A percentile compares a stretch with the other conserved stretches of the same genome.
Conservation (phyloP, 495 filamentous ascomycete genomes). For the Neurospora discreta region DNA sequence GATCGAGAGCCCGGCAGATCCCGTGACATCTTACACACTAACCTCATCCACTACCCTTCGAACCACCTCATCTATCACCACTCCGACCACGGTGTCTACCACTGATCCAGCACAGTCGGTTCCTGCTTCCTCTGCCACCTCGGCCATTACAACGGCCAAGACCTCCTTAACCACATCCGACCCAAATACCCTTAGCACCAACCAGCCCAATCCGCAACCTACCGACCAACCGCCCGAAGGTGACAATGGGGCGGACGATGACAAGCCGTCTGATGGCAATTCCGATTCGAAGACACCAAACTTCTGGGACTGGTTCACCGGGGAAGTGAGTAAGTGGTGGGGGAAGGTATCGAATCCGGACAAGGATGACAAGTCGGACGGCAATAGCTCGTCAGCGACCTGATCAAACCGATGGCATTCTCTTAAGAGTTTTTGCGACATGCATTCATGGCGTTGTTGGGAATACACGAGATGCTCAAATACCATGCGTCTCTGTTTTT, state of each 20-base stretch:
- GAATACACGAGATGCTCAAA: background rate
- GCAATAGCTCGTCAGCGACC: background rate
- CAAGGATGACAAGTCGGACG: background rate
- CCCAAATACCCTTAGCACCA: slow-evolving; percentile 1
- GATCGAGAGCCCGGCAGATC: slow-evolving; percentile 24
- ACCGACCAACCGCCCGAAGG: slow-evolving; percentile 7
- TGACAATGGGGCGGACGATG: background rate
- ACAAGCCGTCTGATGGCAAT: background rate
- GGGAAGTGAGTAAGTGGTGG: slow-evolving; percentile 32
- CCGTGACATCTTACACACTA: slow-evolving; percentile 12
- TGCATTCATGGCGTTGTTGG: background rate
- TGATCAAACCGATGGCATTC: background rate
- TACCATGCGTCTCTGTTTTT: background rate
- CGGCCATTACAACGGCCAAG: background rate
- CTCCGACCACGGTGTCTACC: background rate
- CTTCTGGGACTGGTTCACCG: slow-evolving; percentile 41
- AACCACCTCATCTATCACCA: background rate
- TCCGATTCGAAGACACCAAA: slow-evolving; percentile 12
- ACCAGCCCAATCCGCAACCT: slow-evolving; percentile 11
- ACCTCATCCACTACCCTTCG: slow-evolving; percentile 2
- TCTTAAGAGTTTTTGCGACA: background rate
- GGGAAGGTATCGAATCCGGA: slow-evolving; percentile 22
- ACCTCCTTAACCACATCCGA: background rate
- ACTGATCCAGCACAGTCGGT: background rate
- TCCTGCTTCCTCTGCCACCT: slow-evolving; percentile 1